Percentiles rank a stretch among this genome's conserved stretches.
These are phyloP conservation scores for Aspergillus cavernicola DNA, from an alignment of 495 filamentous ascomycete species.

Conservation along the genomic window DNA sequence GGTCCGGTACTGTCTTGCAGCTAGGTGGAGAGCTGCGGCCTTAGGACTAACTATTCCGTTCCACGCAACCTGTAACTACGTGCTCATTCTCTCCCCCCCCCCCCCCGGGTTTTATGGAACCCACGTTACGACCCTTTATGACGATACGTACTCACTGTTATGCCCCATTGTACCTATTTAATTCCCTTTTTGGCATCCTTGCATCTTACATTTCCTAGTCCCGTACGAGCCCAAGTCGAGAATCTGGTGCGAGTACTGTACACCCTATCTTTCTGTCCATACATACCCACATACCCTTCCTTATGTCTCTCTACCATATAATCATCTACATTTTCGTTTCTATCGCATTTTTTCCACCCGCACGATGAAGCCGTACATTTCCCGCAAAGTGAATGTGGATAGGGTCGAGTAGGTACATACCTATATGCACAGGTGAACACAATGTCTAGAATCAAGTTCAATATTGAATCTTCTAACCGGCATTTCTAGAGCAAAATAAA, in stretches of 20 bases:
- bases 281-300: constrained; percentile 18
- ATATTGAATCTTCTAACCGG: too few relatives aligned
- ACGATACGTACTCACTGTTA: constrained; percentile 28
- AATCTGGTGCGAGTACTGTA: constrained; percentile 6
- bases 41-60: constrained; percentile 10
- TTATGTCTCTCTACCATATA: constrained; percentile 9
- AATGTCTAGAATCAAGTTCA: not conserved
- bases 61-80: not conserved
- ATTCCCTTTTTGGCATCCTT: constrained; percentile 1
- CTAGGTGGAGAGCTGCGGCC: constrained; percentile 44
- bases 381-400: not conserved
- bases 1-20: constrained; percentile 35
- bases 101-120: not conserved
- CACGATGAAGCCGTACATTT: not conserved
- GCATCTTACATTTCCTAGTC: not conserved
- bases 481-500: too few relatives aligned
- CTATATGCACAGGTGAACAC: too few relatives aligned
- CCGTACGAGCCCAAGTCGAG: not conserved
- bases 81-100: not conserved
- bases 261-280: constrained; percentile 11
- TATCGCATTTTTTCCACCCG: not conserved
- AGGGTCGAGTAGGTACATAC: too few relatives aligned
- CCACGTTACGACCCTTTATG: constrained; percentile 32
- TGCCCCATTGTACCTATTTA: constrained; percentile 22
- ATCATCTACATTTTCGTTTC: constrained; percentile 8